phyloP scores from a whole-genome alignment of 148 eudicot species.

The Nyssa sinensis region DNA sequence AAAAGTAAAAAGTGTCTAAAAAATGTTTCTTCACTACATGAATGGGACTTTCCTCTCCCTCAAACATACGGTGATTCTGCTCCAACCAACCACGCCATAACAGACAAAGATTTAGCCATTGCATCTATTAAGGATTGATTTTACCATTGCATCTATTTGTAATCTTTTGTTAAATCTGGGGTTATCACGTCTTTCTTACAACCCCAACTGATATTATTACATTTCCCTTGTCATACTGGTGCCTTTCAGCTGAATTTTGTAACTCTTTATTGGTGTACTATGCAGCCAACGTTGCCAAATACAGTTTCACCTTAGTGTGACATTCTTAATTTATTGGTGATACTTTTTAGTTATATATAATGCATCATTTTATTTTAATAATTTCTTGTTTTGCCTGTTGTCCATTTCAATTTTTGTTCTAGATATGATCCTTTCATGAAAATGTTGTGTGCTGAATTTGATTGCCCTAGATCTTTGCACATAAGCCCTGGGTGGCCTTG shows the following conservation, averaged over 20 bases:
- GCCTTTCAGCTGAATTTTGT: background rate
- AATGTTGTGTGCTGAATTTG: background rate
- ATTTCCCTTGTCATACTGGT: background rate
- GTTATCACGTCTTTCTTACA: background rate
- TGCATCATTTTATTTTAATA: background rate
- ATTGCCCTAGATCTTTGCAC: background rate
- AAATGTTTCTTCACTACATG: too few species aligned
- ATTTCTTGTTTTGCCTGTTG: background rate
- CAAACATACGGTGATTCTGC: too few species aligned
- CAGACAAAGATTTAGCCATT: too few species aligned
- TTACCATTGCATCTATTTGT: background rate
- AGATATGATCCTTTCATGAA: background rate
- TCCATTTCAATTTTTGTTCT: background rate
- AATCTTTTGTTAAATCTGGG: too few species aligned
- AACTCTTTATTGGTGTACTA: background rate
- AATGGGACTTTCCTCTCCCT: too few species aligned
- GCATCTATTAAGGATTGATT: background rate
- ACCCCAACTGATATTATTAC: background rate
- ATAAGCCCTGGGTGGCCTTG: background rate
- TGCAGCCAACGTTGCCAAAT: background rate
- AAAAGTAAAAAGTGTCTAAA: too few species aligned
- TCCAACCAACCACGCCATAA: too few species aligned
- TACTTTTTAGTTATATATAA: background rate
- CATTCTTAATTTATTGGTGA: too few species aligned
- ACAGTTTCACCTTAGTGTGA: too few species aligned